These are phyloP conservation scores for Rhodotorula kratochvilovae DNA, from an alignment of 768 basidiomycete species.

Conservation along the genomic window DNA sequence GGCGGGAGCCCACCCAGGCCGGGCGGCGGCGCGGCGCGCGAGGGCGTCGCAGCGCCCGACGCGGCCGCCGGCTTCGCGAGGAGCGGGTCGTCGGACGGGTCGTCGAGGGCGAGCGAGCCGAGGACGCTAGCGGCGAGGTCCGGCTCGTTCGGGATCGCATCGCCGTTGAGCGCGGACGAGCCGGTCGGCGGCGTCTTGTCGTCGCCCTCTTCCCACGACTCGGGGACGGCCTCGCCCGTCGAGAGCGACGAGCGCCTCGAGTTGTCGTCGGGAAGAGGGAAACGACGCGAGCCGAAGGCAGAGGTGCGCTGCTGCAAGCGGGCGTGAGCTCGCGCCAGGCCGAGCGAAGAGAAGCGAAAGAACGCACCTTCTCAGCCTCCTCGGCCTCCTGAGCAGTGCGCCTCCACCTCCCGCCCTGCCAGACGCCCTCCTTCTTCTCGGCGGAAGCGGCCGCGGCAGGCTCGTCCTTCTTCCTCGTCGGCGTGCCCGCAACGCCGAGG, in stretches of 20 bases:
- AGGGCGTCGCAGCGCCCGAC: slow-evolving; percentile 9
- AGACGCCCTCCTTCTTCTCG: slow-evolving; percentile 26
- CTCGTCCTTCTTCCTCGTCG: slow-evolving; percentile 9
- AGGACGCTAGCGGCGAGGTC: slow-evolving; percentile 32
- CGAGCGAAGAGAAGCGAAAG: no score
- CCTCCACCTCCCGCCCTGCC: slow-evolving; percentile 38
- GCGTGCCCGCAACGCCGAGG: not conserved
- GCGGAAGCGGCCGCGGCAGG: not conserved
- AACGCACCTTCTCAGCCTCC: slow-evolving; percentile 27
- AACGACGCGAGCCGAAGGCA: slow-evolving; percentile 33
- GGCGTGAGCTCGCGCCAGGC: not conserved
- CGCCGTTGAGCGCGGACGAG: slow-evolving; percentile 14
- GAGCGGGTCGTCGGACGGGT: slow-evolving; percentile 20
- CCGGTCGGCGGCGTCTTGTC: not conserved
- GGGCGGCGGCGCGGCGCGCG: slow-evolving; percentile 13
- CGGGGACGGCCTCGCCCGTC: slow-evolving; percentile 10
- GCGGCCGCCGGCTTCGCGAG: slow-evolving; percentile 12
- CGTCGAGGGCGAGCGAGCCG: slow-evolving; percentile 38
- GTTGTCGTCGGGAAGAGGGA: slow-evolving; percentile 28
- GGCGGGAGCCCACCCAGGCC: slow-evolving; percentile 15
- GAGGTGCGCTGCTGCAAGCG: slow-evolving; percentile 20
- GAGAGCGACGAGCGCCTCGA: slow-evolving; percentile 1
- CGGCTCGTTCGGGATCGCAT: slow-evolving; percentile 10
- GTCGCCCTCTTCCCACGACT: slow-evolving; percentile 24
- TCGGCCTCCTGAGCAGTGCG: slow-evolving; percentile 19